Evolutionary conservation across 257 asterid genomes (phyloP), one percentile per base, ranked within the genome.

Genomic region (Solanum medicagineum): DNA sequence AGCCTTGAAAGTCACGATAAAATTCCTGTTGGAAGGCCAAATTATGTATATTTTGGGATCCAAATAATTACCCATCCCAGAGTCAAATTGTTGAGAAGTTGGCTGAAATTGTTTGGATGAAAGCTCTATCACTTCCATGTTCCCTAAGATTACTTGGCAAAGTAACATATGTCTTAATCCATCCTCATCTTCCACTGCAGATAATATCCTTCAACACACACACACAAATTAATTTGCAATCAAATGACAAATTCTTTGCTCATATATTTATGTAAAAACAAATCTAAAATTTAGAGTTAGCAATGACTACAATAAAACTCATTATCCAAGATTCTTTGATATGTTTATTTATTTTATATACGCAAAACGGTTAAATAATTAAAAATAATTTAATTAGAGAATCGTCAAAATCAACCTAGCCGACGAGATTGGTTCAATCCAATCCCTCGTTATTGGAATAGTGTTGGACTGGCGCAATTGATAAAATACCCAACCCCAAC

Each of bases 71-170:
- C 90, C 94, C 57, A 91, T 81, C 36, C 94, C 94, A 0, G 95
- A 89, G 74, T 92, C 92, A 84, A 87, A 91, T 4, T 90, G 55
- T 47, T 81, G 24, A 32, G 87, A 90, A 84, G 87, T 87, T 9
- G 96, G 93, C 1, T 89, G 87, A 44, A 49, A 85, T 53, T 91
- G 93, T 29, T 32, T 29, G 7, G 96, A 91, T 63, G 88, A 91
- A 29, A 89, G 69, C 2, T 10, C 60, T 32, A 93, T 57, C 5
- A 81, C 84, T 85, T 91, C 93, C 42, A 88, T 81, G 42, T 85
- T 89, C 7, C 96, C 94, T 86, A 93, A 85, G 3, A 90, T 89
- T 70, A 93, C 93, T 17, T 93, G 91, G 10, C 93, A 93, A 44
- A 93, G 81, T 81, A 91, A 4, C 82, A 91, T 57, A 85, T 93